Percentiles rank a stretch among this genome's conserved stretches.
phyloP scores from a whole-genome alignment of 1,139 yeast genomes.

The Suhomyces anneliseae region DNA sequence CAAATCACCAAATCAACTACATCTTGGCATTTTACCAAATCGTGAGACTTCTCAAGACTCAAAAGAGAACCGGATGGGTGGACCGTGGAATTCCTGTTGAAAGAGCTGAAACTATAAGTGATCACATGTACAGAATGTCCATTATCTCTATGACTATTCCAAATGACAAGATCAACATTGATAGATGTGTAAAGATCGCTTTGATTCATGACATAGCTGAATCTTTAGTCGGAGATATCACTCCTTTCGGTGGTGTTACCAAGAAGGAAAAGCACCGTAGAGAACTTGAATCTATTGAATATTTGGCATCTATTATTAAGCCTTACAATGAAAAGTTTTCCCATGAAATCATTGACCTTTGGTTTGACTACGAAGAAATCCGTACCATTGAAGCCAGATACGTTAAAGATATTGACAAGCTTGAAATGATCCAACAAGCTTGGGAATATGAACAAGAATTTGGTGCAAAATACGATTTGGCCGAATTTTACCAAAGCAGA shows the following conservation, averaged over 20 bases:
- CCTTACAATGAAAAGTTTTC: constrained; percentile 69
- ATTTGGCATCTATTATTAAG: constrained; percentile 58
- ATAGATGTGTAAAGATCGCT: constrained; percentile 81
- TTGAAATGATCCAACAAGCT: constrained; percentile 86
- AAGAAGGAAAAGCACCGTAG: constrained; percentile 75
- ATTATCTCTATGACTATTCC: constrained; percentile 76
- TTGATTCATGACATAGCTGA: constrained; percentile 95
- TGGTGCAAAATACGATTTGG: constrained; percentile 56
- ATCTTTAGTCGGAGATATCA: constrained; percentile 89
- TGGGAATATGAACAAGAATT: constrained; percentile 80
- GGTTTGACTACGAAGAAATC: constrained; percentile 91
- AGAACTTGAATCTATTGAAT: constrained; percentile 72
- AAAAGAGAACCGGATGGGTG: constrained; percentile 92
- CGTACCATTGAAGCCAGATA: constrained; percentile 80
- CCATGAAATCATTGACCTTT: constrained; percentile 64
- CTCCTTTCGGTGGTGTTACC: constrained; percentile 76
- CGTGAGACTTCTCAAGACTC: constrained; percentile 71
- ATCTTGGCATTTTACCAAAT: constrained; percentile 75
- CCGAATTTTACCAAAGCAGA: constrained; percentile 69
- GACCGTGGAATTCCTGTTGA: constrained; percentile 60
- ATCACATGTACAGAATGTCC: constrained; percentile 97
- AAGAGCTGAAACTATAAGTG: constrained; percentile 74
- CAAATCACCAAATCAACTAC: constrained; percentile 39
- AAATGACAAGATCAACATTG: constrained; percentile 26
- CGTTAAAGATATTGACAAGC: constrained; percentile 93